Conservation (phyloP, 306 rosid species). For the Ceratonia siliqua region DNA sequence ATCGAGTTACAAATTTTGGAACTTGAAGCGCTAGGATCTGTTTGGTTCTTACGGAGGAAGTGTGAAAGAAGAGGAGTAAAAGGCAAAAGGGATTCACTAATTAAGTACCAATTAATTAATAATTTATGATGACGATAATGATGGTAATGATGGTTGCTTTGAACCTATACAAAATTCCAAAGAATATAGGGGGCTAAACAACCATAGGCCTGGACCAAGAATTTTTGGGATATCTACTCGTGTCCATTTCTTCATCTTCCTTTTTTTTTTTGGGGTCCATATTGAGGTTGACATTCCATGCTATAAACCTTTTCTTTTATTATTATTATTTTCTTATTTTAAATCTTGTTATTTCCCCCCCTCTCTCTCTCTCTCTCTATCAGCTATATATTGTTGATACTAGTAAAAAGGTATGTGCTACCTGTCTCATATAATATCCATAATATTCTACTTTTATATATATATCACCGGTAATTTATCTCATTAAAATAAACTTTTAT, state of each 20-base stretch:
- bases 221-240: conserved; percentile 36
- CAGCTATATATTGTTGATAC: too few relatives aligned
- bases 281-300: conserved; percentile 43
- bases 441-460: too few relatives aligned
- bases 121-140: conserved; percentile 20
- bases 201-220: conserved; percentile 44
- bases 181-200: conserved; percentile 30
- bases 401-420: too few relatives aligned
- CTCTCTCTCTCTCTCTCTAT: background rate
- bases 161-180: conserved; percentile 64
- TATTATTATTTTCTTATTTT: background rate
- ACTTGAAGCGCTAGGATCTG: too few relatives aligned
- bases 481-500: too few relatives aligned
- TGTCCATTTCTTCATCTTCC: conserved; percentile 35
- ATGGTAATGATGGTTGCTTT: conserved; percentile 44
- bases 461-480: too few relatives aligned
- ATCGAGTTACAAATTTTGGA: too few relatives aligned
- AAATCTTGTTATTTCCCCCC: too few relatives aligned
- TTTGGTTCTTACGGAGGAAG: background rate
- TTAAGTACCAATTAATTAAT: background rate
- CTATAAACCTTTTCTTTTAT: background rate
- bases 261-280: conserved; percentile 43
- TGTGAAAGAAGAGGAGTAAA: background rate
- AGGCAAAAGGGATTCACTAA: background rate
- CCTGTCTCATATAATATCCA: too few relatives aligned